Evolutionary conservation across 148 eudicot genomes (phyloP).

Genomic region (Pouteria glomerata): DNA sequence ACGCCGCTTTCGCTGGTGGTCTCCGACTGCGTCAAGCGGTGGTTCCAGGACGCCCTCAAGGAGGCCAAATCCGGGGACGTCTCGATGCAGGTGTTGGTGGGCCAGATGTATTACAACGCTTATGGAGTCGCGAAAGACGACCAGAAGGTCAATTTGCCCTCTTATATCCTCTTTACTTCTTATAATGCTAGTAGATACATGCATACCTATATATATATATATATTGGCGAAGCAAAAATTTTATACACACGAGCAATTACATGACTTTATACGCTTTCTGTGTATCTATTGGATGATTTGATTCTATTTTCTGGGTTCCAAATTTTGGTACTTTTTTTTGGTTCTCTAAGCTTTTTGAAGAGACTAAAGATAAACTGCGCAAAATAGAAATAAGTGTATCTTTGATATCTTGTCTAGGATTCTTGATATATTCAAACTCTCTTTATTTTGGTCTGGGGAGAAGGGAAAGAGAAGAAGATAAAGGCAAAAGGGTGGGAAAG

Average conservation of each 20-base stretch:
- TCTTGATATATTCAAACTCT: too few species aligned
- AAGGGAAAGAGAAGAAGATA: too few species aligned
- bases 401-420: too few species aligned
- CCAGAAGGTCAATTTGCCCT: constrained; percentile 45
- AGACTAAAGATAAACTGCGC: background rate
- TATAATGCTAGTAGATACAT: background rate
- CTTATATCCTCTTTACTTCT: background rate
- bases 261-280: background rate
- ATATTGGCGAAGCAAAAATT: too few species aligned
- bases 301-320: background rate
- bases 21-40: constrained; percentile 54
- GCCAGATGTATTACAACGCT: constrained; percentile 72
- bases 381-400: background rate
- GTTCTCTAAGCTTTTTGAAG: background rate
- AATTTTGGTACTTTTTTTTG: background rate
- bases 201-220: background rate
- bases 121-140: constrained; percentile 63
- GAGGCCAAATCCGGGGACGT: constrained; percentile 69
- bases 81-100: constrained; percentile 73
- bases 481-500: too few species aligned
- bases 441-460: too few species aligned
- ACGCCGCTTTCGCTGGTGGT: constrained; percentile 60
- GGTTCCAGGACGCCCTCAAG: constrained; percentile 67
- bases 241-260: too few species aligned
- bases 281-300: background rate